A percentile compares a stretch with the other conserved stretches of the same genome.
Conservation (phyloP, 2,329 filamentous ascomycete genomes). For the Trichoderma asperellum region DNA sequence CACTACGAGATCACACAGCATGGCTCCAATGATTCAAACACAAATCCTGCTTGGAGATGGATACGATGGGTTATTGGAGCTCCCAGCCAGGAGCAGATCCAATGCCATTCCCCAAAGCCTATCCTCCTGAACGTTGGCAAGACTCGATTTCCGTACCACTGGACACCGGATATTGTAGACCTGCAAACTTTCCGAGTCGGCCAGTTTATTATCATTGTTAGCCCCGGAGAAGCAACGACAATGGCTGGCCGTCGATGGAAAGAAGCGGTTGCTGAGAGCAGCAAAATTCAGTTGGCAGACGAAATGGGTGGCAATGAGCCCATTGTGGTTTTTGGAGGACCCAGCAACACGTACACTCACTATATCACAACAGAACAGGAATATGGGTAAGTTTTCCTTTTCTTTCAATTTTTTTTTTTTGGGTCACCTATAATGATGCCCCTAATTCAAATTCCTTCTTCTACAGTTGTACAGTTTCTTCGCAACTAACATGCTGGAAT, state of each 20-base stretch:
- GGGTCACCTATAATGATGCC: too few relatives aligned
- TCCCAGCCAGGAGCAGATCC: slow-evolving; percentile 69
- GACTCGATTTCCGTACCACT: slow-evolving; percentile 73
- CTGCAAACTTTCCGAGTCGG: slow-evolving; percentile 82
- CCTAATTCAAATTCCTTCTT: not conserved
- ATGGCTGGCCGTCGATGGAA: slow-evolving; percentile 92
- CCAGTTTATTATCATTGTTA: slow-evolving; percentile 82
- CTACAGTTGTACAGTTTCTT: not conserved
- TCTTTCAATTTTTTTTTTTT: not conserved
- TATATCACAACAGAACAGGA: slow-evolving; percentile 77
- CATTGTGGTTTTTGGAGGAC: slow-evolving; percentile 79
- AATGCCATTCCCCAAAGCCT: slow-evolving; percentile 80
- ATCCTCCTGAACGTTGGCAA: slow-evolving; percentile 86
- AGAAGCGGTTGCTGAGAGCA: slow-evolving; percentile 63
- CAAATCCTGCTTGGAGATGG: slow-evolving; percentile 76
- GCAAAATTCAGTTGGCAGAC: slow-evolving; percentile 47
- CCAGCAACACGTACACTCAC: slow-evolving; percentile 85
- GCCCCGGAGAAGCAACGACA: slow-evolving; percentile 84
- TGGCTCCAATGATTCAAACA: slow-evolving; percentile 68
- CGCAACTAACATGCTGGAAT: slow-evolving; percentile 37
- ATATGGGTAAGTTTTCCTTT: slow-evolving; percentile 40
- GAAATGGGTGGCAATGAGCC: slow-evolving; percentile 53
- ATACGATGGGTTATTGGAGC: slow-evolving; percentile 71
- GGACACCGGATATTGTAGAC: slow-evolving; percentile 88
- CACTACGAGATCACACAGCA: slow-evolving; percentile 89